Base-by-base conservation (phyloP, 192 early-diverging fungal genomes). In the Rhizoclosmatium globosum region DNA sequence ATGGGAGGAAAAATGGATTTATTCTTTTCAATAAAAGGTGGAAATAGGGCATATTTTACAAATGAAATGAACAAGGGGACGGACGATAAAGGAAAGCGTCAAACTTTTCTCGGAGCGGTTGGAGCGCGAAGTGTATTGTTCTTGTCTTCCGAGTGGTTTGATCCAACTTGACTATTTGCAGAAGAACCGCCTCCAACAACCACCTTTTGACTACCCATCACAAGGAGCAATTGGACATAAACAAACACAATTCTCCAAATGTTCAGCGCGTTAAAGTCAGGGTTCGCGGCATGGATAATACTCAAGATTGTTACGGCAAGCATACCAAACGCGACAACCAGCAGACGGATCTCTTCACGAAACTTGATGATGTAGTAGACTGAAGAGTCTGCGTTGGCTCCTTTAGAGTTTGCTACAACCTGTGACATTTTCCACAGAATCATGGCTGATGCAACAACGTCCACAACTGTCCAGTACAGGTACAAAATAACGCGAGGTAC, bases 171-270 rank as follows among this genome's bases (percentile, higher is more conserved):
- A 53, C 50, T 53, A 13, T 53, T 7, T 13, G 50, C 50, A 53
- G 50, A 53, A 7, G 50, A 53, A 17, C 17, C 17, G 50, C 11
- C 60, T 7, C 69, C 69, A 19, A 56, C 53, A 13, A 71, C 69
- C 11, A 71, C 69, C 53, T 71, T 71, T 48, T 71, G 69, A 56
- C 47, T 56, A 2, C 69, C 69, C 53, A 71, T 56, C 23, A 71
- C 69, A 21, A 71, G 46, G 0, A 71, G 69, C 46, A 71, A 39
- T 42, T 71, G 69, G n/a, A 71, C 50, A 31, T 71, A 71, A 2
- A 71, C 69, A 71, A 71, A 71, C 69, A 71, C 69, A 23, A 71
- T 71, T 56, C 69, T 71, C 69, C 69, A 71, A 71, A 71, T 71
- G 38, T 71, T 71, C 2, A 71, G 50, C 50, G 69, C 44, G 21